Conservation (phyloP, 129 eudicot genomes). For the Pittosporum tobira region DNA sequence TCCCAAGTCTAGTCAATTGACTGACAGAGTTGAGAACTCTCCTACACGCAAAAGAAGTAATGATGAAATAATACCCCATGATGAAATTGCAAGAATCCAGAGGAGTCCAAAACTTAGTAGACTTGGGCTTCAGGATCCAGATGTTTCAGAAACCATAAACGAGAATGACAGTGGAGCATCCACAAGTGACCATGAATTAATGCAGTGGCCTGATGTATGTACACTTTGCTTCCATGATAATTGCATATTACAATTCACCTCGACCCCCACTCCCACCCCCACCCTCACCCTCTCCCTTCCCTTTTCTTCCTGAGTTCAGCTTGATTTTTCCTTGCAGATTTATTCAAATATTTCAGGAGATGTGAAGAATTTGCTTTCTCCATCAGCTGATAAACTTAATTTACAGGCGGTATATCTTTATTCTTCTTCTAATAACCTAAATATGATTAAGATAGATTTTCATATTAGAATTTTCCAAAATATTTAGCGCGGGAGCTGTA, state of each 20-base stretch:
- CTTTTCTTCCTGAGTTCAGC: conserved; percentile 6
- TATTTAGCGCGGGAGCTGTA: not conserved
- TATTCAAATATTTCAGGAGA: conserved; percentile 38
- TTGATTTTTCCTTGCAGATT: conserved; percentile 44
- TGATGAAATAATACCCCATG: conserved; percentile 18
- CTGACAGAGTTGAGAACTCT: conserved; percentile 11
- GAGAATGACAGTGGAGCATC: conserved; percentile 21
- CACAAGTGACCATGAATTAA: conserved; percentile 22
- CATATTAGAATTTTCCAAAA: not conserved
- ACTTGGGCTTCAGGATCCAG: conserved; percentile 16
- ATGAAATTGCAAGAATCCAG: conserved; percentile 23
- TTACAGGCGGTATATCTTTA: conserved; percentile 35
- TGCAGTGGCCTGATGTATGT: conserved; percentile 46
- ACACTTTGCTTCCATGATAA: conserved; percentile 13
- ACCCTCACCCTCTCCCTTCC: not conserved
- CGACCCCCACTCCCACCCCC: not conserved
- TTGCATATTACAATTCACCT: not conserved
- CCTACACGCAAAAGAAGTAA: conserved; percentile 45
- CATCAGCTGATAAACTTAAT: conserved; percentile 39
- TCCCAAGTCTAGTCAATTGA: conserved; percentile 23
- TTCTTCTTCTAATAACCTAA: not conserved
- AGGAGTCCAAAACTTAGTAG: conserved; percentile 37
- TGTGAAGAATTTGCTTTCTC: conserved; percentile 28
- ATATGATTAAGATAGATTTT: not conserved
- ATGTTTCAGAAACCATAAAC: conserved; percentile 7